A percentile compares a stretch with the other conserved stretches of the same genome.
phyloP scores from a whole-genome alignment of 1,284 basidiomycete genomes.

The Xerocomus amazonicus region DNA sequence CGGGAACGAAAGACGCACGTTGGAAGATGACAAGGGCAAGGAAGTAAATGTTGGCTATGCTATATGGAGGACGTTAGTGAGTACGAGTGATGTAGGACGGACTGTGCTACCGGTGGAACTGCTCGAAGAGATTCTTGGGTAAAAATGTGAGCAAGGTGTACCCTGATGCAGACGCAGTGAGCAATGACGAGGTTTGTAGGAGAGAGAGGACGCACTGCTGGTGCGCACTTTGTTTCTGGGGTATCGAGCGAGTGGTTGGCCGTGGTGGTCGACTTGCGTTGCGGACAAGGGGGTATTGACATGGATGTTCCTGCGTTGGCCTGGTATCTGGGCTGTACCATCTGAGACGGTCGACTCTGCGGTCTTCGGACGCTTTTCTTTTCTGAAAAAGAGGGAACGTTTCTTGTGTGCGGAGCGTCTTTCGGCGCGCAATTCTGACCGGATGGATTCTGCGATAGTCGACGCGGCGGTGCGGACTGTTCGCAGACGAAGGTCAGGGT shows the following conservation, averaged over 20 bases:
- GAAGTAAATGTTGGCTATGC: slow-evolving; percentile 93
- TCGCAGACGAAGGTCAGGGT: slow-evolving; percentile 80
- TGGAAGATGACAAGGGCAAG: slow-evolving; percentile 81
- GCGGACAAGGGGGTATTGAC: slow-evolving; percentile 69
- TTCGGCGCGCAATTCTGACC: slow-evolving; percentile 71
- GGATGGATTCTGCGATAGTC: slow-evolving; percentile 82
- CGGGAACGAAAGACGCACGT: slow-evolving; percentile 39
- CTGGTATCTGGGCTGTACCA: slow-evolving; percentile 37
- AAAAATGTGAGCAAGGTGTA: slow-evolving; percentile 91
- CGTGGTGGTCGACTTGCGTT: slow-evolving; percentile 63
- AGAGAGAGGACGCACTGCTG: slow-evolving; percentile 60
- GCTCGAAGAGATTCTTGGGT: slow-evolving; percentile 92
- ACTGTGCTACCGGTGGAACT: slow-evolving; percentile 70
- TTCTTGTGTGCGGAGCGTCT: slow-evolving; percentile 54
- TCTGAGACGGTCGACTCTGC: slow-evolving; percentile 24
- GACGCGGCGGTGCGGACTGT: slow-evolving; percentile 87
- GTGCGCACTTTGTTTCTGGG: slow-evolving; percentile 94
- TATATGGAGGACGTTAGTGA: slow-evolving; percentile 25
- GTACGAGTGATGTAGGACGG: too few species aligned
- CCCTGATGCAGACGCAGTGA: slow-evolving; percentile 41
- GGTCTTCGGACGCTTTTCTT: slow-evolving; percentile 45
- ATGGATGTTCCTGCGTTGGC: slow-evolving; percentile 72
- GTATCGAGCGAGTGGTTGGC: slow-evolving; percentile 79
- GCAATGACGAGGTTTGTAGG: neutral
- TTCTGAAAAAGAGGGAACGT: slow-evolving; percentile 58